Base-by-base conservation (phyloP, 2,329 filamentous ascomycete genomes). In the Arthrobotrys pseudoclavata region DNA sequence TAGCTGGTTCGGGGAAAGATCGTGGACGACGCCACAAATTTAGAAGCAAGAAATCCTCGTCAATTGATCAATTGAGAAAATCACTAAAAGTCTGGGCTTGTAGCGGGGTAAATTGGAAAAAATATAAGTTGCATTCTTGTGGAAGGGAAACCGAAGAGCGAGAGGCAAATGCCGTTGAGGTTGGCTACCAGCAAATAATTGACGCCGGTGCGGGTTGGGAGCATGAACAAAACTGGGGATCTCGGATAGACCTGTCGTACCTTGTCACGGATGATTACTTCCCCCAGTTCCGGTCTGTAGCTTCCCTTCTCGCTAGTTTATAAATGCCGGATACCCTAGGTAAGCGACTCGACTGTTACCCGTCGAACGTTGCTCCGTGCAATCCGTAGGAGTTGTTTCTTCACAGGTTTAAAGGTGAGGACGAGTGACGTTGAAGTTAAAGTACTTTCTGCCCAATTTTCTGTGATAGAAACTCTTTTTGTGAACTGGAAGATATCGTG, bases 291-390 rank as follows among this genome's bases (percentile, higher is more conserved):
- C 48, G 48, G 68, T 22, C 68, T 70, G 68, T 66, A 64, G 69
- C 69, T 72, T 57, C 68, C 69, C 69, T 64, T 64, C 71, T 76
- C 71, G 71, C 71, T 76, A 76, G 62, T 42, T 69, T 62, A 76
- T 69, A 69, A 69, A 37, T 64, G 64, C 55, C 71, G 71, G 48
- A 64, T 40, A 29, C 53, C 18, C 37, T 31, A 3, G 37, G 20
- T 53, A 71, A 71, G 68, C 68, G 68, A 64, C 68, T 55, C 10
- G 34, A 37, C 34, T 12, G 48, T 31, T 53, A 53, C 13, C 26
- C 15, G 10, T 40, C 45, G 53, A 70, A 62, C 45, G 57, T 63
- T 55, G 20, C 42, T 24, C 26, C 26, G 31, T 34, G 7, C 7
- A 37, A 31, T 24, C 48, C 47, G 57, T 34, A 29, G 48, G 31